Conservation (phyloP, 257 asterid genomes). For the Buddleja alternifolia region DNA sequence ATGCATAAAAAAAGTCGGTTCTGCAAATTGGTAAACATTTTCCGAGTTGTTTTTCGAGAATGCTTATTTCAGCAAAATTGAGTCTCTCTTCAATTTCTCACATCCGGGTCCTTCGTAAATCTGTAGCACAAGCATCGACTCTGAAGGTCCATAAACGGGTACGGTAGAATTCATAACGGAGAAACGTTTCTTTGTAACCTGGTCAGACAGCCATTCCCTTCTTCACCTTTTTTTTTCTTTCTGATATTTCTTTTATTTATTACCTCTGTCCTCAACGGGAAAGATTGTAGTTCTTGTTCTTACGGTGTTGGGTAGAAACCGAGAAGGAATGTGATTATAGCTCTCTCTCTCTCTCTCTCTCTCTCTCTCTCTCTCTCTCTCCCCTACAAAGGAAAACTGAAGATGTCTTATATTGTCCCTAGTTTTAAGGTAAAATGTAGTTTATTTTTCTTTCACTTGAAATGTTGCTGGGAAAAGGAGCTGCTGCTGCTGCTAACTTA, state of each 20-base stretch:
- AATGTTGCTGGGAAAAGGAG: conserved; percentile 50
- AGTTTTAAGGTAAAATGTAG: conserved; percentile 58
- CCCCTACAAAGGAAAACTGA: conserved; percentile 40
- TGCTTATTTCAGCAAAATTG: conserved; percentile 31
- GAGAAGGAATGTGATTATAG: conserved; percentile 62
- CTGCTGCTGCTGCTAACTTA: conserved; percentile 43
- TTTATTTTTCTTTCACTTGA: conserved; percentile 28
- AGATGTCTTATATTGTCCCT: conserved; percentile 45
- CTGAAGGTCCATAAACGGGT: conserved; percentile 39
- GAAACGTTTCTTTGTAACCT: conserved; percentile 31
- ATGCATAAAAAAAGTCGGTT: conserved; percentile 62
- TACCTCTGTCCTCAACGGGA: conserved; percentile 46
- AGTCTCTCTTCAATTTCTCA: conserved; percentile 38
- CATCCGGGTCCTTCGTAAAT: conserved; percentile 39
- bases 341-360: conserved; percentile 62
- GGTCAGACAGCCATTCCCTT: conserved; percentile 37
- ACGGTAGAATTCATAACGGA: conserved; percentile 43
- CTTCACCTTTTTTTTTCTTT: conserved; percentile 44
- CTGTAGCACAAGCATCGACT: conserved; percentile 41
- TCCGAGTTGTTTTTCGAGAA: conserved; percentile 44
- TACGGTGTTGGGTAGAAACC: conserved; percentile 49
- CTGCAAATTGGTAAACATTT: conserved; percentile 39
- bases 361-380: conserved; percentile 63
- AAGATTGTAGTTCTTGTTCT: conserved; percentile 48
- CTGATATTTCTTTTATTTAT: conserved; percentile 42